Percentiles rank a stretch among this genome's conserved stretches.
These are phyloP conservation scores for Aspergillus amoenus DNA, from an alignment of 2,329 filamentous ascomycete genomes.

Conservation along the genomic window DNA sequence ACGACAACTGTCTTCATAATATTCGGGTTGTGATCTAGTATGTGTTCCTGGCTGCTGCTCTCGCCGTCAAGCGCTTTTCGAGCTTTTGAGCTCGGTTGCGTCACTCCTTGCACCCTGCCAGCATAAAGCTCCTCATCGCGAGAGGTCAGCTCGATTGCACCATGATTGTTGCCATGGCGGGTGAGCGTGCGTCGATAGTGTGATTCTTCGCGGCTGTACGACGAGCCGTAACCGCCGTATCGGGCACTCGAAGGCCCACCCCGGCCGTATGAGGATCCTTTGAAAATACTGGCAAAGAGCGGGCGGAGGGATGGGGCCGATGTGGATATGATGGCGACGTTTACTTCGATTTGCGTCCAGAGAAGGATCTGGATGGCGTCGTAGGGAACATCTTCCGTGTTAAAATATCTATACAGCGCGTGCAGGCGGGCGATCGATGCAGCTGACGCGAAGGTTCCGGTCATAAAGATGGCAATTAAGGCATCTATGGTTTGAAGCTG, in stretches of 20 bases:
- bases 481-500: neutral
- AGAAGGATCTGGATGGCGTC: conserved; percentile 9
- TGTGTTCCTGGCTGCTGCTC: conserved; percentile 6
- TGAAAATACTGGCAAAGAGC: conserved; percentile 8
- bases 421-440: conserved; percentile 16
- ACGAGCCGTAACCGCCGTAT: neutral
- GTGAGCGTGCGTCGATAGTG: conserved; percentile 1
- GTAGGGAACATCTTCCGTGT: conserved; percentile 12
- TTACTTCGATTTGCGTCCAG: conserved; percentile 16
- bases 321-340: conserved; percentile 17
- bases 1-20: conserved; percentile 8
- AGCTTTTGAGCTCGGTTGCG: neutral
- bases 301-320: conserved; percentile 16
- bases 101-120: neutral
- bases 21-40: neutral
- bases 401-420: conserved; percentile 16
- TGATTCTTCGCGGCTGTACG: neutral
- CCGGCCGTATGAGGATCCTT: conserved; percentile 7
- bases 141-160: conserved; percentile 4
- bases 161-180: neutral
- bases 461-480: conserved; percentile 12
- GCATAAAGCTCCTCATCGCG: conserved; percentile 1
- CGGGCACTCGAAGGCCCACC: neutral
- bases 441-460: conserved; percentile 13
- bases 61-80: neutral